phyloP scores from a whole-genome alignment of 2,329 filamentous ascomycete genomes.

The Talaromyces albobiverticillius region DNA sequence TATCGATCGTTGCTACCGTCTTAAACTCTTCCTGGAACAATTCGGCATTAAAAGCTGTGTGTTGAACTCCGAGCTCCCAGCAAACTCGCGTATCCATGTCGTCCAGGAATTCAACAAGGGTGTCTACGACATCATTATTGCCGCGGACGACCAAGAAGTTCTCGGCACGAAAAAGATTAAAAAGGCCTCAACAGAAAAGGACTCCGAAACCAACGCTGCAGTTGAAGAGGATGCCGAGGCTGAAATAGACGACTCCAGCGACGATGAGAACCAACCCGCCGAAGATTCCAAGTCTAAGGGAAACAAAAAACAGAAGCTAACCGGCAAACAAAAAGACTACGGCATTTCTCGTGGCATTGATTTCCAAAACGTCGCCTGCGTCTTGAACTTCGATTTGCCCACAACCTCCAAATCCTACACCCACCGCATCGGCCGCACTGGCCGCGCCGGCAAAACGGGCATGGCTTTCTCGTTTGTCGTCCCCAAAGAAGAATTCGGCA shows the following conservation, averaged over 20 bases:
- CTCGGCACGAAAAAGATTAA: constrained; percentile 54
- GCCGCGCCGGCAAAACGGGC: constrained; percentile 82
- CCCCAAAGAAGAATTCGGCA: constrained; percentile 75
- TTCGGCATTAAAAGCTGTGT: constrained; percentile 94
- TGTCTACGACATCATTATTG: constrained; percentile 97
- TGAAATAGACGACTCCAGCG: constrained; percentile 33
- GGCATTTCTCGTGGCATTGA: constrained; percentile 95
- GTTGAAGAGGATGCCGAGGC: constrained; percentile 23
- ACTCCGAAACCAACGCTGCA: constrained; percentile 18
- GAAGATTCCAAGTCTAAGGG: constrained; percentile 28
- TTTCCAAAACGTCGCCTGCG: constrained; percentile 90
- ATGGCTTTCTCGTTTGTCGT: constrained; percentile 97
- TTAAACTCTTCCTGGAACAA: constrained; percentile 95
- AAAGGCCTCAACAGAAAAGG: constrained; percentile 20
- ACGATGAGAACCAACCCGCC: constrained; percentile 30
- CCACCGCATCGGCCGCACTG: constrained; percentile 94
- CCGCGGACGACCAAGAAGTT: constrained; percentile 86
- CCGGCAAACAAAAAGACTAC: constrained; percentile 76
- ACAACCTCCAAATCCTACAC: constrained; percentile 86
- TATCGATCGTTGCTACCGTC: constrained; percentile 82
- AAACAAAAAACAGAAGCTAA: constrained; percentile 64
- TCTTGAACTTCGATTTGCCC: constrained; percentile 96
- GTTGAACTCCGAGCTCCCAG: constrained; percentile 87
- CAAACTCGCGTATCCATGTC: constrained; percentile 89
- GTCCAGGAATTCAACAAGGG: constrained; percentile 97